Conservation (phyloP, 2,329 filamentous ascomycete species). For the Ophiostoma novo-ulmi region DNA sequence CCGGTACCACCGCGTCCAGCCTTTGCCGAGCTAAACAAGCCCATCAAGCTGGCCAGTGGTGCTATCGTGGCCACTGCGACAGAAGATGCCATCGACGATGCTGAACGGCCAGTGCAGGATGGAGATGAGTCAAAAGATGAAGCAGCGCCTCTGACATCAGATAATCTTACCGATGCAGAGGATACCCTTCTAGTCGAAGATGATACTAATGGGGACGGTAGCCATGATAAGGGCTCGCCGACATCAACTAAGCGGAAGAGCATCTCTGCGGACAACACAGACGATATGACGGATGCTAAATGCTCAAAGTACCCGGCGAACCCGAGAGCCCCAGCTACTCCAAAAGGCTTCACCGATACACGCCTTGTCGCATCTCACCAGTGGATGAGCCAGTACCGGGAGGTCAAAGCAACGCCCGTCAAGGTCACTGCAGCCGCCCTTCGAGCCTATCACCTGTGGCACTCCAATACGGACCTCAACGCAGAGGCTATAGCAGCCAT, state of each 20-base stretch:
- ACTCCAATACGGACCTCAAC: constrained; percentile 45
- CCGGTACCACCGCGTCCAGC: constrained; percentile 67
- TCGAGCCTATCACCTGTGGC: constrained; percentile 62
- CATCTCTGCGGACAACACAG: background rate
- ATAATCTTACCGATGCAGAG: background rate
- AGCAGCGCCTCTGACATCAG: background rate
- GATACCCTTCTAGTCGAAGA: background rate
- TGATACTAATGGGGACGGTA: background rate
- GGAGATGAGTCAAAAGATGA: background rate
- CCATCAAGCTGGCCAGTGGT: constrained; percentile 54
- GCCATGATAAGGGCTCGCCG: background rate
- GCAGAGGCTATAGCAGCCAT: constrained; percentile 49
- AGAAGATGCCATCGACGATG: constrained; percentile 33
- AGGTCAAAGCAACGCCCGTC: constrained; percentile 22
- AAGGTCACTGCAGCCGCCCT: constrained; percentile 37
- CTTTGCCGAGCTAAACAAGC: constrained; percentile 60
- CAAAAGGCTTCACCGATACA: constrained; percentile 32
- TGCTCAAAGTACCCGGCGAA: background rate
- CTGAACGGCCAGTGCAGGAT: constrained; percentile 21
- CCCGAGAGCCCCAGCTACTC: background rate
- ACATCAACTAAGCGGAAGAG: background rate
- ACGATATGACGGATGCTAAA: background rate
- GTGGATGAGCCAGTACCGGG: constrained; percentile 37
- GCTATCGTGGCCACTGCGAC: constrained; percentile 32
- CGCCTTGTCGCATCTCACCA: constrained; percentile 43